Base-by-base conservation (phyloP, 306 rosid species). In the Cucurbita moschata region DNA sequence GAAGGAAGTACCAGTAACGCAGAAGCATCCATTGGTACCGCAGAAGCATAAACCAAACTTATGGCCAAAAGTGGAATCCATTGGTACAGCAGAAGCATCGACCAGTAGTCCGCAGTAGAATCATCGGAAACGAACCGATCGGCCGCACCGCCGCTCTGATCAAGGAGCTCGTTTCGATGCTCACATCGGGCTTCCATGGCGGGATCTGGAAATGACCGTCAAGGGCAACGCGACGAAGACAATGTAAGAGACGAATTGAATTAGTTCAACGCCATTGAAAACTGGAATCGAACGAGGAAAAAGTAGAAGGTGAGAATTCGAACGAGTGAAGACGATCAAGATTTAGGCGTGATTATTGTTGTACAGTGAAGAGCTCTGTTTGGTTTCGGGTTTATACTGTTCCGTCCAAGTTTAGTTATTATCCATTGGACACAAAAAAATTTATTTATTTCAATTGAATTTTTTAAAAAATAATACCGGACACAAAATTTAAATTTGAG, bases 91-190 rank as follows among this genome's bases (percentile, higher is more conserved):
- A 86, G 88, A 26, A 95, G 88, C 96, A 95, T 91, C 8, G 91
- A 79, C 74, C 78, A 81, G 63, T 91, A 89, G 81, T 95, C 97
- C 96, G 92, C 56, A 95, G 79, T 3, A 76, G 43, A 58, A 61
- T 79, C 61, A 91, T 72, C 8, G 97, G 96, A 4, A 91, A 87
- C 13, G 87, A 50, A 15, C 97, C 99, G 81, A 95, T 79, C 63
- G 99, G 99, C 5, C 89, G 81, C 58, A 95, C 97, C 43, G 99
- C 97, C 78, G 87, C 88, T 53, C 93, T 94, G 85, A 89, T 91
- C 86, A 81, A 87, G 51, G 92, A 81, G 62, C 92, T 86, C 43
- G 96, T 91, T 77, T 91, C 97, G 77, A 91, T 95, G 82, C 96
- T 89, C 49, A 87, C 97, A 74, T 89, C 97, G 46, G 99, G 97